A percentile compares a stretch with the other conserved stretches of the same genome.
Evolutionary conservation across 768 basidiomycete genomes (phyloP).

Genomic region (Russula dissimulans): DNA sequence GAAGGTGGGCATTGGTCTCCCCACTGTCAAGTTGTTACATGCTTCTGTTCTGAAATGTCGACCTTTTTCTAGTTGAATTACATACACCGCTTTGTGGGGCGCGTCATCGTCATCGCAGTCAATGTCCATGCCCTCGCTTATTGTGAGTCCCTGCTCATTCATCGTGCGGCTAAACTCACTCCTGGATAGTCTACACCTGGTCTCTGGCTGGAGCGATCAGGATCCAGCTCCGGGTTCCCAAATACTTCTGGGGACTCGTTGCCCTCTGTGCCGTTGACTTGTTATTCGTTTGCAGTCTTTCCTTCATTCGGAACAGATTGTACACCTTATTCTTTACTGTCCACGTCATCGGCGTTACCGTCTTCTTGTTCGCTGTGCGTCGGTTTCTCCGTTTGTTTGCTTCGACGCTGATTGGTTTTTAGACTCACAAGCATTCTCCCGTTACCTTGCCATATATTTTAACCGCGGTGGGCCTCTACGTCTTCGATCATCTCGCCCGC

Average conservation of each 20-base stretch:
- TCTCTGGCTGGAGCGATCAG: neutral
- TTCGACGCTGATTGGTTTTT: neutral
- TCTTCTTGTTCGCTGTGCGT: slow-evolving; percentile 29
- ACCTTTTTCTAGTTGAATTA: slow-evolving; percentile 35
- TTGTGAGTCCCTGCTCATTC: slow-evolving; percentile 24
- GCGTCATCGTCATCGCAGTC: slow-evolving; percentile 32
- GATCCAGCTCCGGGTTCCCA: neutral
- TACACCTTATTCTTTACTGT: slow-evolving; percentile 37
- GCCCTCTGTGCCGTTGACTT: slow-evolving; percentile 30
- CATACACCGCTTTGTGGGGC: slow-evolving; percentile 46
- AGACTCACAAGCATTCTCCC: slow-evolving; percentile 19
- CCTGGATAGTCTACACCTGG: slow-evolving; percentile 6
- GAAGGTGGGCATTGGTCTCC: slow-evolving; percentile 27
- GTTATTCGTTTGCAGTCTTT: slow-evolving; percentile 33
- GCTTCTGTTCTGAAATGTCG: neutral
- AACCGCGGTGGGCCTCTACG: slow-evolving; percentile 33
- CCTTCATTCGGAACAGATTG: slow-evolving; percentile 32
- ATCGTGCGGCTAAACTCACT: neutral
- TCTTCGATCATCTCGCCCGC: slow-evolving; percentile 39
- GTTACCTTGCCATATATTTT: slow-evolving; percentile 34
- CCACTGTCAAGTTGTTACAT: too few species aligned
- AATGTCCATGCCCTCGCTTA: slow-evolving; percentile 37
- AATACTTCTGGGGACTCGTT: slow-evolving; percentile 25
- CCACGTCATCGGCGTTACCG: slow-evolving; percentile 36
- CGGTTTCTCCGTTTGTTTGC: neutral